A percentile compares a stretch with the other conserved stretches of the same genome.
These are phyloP conservation scores for Pythium diclinum DNA, from an alignment of 352 stramenopile species.

Conservation along the genomic window DNA sequence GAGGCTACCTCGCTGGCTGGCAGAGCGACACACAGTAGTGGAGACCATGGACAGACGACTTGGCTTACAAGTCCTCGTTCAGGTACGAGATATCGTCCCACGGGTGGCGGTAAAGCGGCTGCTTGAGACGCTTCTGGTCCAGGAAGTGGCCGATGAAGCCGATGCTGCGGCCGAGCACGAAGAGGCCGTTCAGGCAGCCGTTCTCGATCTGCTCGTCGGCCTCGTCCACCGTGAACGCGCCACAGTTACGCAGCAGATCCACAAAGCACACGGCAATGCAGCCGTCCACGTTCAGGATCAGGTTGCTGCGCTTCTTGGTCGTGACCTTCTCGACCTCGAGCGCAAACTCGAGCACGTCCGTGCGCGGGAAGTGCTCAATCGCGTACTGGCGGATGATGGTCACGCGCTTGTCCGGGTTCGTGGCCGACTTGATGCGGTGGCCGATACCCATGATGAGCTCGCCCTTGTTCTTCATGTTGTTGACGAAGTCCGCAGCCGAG, in stretches of 20 bases:
- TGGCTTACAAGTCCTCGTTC: conserved; percentile 66
- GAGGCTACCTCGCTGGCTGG: not conserved
- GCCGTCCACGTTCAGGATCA: conserved; percentile 98
- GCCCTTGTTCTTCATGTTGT: conserved; percentile 93
- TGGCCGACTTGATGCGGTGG: conserved; percentile 94
- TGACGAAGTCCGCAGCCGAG: conserved; percentile 90
- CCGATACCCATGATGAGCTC: conserved; percentile 98
- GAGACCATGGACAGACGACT: not conserved
- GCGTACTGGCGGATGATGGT: conserved; percentile 97
- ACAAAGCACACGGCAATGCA: conserved; percentile 97
- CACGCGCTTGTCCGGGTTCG: conserved; percentile 96
- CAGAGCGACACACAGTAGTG: not conserved
- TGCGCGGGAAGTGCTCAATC: conserved; percentile 91
- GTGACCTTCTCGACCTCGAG: conserved; percentile 95
- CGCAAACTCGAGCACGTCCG: conserved; percentile 94
- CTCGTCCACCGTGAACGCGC: conserved; percentile 88
- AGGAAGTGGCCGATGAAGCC: conserved; percentile 95
- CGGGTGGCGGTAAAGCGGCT: conserved; percentile 96
- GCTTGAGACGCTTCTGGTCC: conserved; percentile 97
- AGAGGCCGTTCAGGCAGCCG: conserved; percentile 95
- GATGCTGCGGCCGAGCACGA: conserved; percentile 83
- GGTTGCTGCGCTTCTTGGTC: conserved; percentile 95
- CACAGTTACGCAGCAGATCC: conserved; percentile 92
- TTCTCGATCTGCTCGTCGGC: conserved; percentile 94
- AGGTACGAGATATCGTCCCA: conserved; percentile 98